Evolutionary conservation across 2,329 filamentous ascomycete genomes (phyloP), one percentile per base, ranked within the genome.

Genomic region (Clathrospora elynae): DNA sequence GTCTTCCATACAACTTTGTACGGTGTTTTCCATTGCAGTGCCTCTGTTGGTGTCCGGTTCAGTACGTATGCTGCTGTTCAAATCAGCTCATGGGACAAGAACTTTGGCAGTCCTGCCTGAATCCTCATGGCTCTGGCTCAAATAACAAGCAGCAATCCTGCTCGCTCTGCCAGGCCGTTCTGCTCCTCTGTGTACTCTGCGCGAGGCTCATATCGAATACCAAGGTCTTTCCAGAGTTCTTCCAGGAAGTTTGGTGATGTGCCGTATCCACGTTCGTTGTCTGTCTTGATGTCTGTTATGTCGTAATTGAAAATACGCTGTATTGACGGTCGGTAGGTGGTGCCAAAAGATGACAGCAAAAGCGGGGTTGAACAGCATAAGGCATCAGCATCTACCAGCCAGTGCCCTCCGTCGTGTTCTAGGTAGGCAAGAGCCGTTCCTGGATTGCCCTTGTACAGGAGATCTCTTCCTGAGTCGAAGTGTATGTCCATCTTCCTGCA

Each of bases 401-500:
- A 23, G 20, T 23, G 20, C 10, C 20, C 20, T 23, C 20, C 20
- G 20, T 23, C 20, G 20, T 23, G 20, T 10, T 23, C 20, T 23
- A 23, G 20, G 20, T 23, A 23, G 6, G 20, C 20, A 10, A 23
- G 20, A 10, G 10, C 20, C 6, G 6, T 23, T 23, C 20, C 20
- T 10, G 20, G 20, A 23, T 23, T 10, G 20, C 10, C 20, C 20
- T 23, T 23, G 20, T 23, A 23, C 20, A 23, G n/a, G n/a, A 31
- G 29, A 31, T 31, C 29, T 8, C 29, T 13, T 31, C 29, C 29
- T 19, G 29, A 31, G 19, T 31, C 14, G 14, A 31, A 31, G 29
- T 31, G 14, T 31, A 31, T 31, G 29, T 17, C 9, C 7, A 31
- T 13, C 14, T 18, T 31, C 29, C 14, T 16, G 29, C 29, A 31